Evolutionary conservation across 345 rosid species (phyloP).

Genomic region (Corchorus olitorius): DNA sequence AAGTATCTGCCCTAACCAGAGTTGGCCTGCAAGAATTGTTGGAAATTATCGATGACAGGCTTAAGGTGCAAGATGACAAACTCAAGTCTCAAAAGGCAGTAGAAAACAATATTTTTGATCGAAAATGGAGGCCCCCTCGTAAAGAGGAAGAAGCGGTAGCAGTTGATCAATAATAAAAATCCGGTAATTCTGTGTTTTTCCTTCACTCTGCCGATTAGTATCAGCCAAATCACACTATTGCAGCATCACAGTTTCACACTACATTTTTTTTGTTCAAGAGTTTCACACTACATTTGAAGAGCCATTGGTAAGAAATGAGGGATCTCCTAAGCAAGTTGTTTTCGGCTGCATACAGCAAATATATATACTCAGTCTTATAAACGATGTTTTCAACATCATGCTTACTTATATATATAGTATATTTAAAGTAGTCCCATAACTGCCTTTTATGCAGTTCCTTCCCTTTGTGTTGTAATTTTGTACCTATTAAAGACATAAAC

Average conservation of each 20-base stretch:
- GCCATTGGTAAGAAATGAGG: background rate
- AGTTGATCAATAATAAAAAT: constrained; percentile 26
- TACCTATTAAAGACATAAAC: background rate
- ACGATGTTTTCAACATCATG: background rate
- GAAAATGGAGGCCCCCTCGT: constrained; percentile 80
- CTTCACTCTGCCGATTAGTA: background rate
- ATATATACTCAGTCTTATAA: background rate
- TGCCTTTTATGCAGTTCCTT: background rate
- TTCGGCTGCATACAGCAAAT: background rate
- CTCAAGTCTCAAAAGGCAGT: constrained; percentile 35
- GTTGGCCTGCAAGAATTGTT: constrained; percentile 77
- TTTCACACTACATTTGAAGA: too few relatives aligned
- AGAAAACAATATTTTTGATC: constrained; percentile 39
- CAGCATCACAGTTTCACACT: too few relatives aligned
- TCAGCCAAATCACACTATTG: background rate
- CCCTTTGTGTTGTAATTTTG: background rate
- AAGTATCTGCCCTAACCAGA: constrained; percentile 69
- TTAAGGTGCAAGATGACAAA: constrained; percentile 46
- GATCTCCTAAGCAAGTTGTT: background rate
- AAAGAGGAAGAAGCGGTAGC: constrained; percentile 34
- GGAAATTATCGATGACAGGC: constrained; percentile 57
- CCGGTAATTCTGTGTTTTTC: background rate
- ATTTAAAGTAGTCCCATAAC: background rate
- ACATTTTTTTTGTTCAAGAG: too few relatives aligned
- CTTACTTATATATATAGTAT: background rate